Evolutionary conservation across 257 asterid species (phyloP).

Genomic region (Solanum virginianum): DNA sequence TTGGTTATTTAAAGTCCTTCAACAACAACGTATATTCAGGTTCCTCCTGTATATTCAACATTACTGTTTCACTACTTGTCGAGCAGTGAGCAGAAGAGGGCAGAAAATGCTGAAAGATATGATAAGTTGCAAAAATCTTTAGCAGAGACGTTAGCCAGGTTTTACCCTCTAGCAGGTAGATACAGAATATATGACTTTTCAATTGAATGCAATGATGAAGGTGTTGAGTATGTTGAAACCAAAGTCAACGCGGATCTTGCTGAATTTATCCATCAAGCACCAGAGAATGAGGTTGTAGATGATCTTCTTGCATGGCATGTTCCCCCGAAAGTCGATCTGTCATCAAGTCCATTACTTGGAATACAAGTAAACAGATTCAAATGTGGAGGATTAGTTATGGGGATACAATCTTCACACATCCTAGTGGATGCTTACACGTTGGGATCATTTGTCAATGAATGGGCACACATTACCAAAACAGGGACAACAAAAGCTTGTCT

Average conservation of each 20-base stretch:
- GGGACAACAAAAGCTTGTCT: neutral
- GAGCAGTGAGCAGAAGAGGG: neutral
- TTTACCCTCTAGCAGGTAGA: neutral
- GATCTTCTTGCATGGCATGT: neutral
- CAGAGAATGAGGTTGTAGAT: neutral
- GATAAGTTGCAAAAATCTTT: neutral
- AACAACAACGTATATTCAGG: too few species aligned
- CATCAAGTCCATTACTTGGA: neutral
- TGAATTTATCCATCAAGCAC: neutral
- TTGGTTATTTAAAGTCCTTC: too few species aligned
- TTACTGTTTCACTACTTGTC: neutral
- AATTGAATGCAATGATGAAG: neutral
- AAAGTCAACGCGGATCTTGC: neutral
- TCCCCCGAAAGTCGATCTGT: neutral
- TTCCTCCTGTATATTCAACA: too few species aligned
- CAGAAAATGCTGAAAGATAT: neutral
- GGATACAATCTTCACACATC: conserved; percentile 8
- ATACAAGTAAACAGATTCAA: conserved; percentile 3
- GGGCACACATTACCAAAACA: conserved; percentile 7
- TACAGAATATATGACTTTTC: neutral
- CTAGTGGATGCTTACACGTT: conserved; percentile 5
- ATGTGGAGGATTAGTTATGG: conserved; percentile 25
- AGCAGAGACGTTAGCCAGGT: neutral
- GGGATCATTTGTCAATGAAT: conserved; percentile 11
- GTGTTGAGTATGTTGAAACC: neutral